Conservation (phyloP, 1,284 basidiomycete genomes). For the Malassezia dermatis region DNA sequence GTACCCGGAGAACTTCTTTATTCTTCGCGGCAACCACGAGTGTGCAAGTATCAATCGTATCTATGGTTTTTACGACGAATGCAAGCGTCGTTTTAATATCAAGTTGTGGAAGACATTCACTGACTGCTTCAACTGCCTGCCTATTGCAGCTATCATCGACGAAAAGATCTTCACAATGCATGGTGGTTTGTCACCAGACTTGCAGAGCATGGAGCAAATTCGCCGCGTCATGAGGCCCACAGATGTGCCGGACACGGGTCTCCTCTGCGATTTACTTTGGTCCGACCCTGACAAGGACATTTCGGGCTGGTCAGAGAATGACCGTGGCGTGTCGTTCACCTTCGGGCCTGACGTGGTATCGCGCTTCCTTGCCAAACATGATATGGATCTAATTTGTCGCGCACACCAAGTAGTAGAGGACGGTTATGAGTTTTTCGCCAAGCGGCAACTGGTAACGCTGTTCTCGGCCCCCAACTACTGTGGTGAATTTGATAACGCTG, state of each 20-base stretch:
- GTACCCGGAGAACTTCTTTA: conserved; percentile 96
- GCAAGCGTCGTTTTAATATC: conserved; percentile 96
- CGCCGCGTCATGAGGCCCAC: conserved; percentile 97
- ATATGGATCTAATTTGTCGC: conserved; percentile 98
- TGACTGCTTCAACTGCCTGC: conserved; percentile 90
- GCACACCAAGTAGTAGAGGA: conserved; percentile 99
- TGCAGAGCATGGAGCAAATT: conserved; percentile 99
- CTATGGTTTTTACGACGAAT: conserved; percentile 94
- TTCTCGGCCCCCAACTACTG: conserved; percentile 98
- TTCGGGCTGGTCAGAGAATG: conserved; percentile 98
- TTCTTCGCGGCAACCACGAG: conserved; percentile 85
- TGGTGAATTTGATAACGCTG: conserved; percentile 96
- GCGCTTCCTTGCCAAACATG: conserved; percentile 90
- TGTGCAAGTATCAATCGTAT: conserved; percentile 90
- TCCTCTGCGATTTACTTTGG: conserved; percentile 94
- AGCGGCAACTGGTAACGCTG: conserved; percentile 88
- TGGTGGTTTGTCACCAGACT: conserved; percentile 81
- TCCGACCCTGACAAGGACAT: conserved; percentile 99
- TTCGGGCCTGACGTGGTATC: conserved; percentile 97
- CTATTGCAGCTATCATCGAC: conserved; percentile 90
- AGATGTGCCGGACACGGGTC: conserved; percentile 96
- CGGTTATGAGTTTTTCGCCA: conserved; percentile 98
- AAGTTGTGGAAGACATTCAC: conserved; percentile 97
- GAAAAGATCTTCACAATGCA: conserved; percentile 89
- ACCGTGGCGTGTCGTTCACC: conserved; percentile 94